A percentile compares a stretch with the other conserved stretches of the same genome.
Evolutionary conservation across 306 rosid genomes (phyloP).

Genomic region (Comarum palustre): DNA sequence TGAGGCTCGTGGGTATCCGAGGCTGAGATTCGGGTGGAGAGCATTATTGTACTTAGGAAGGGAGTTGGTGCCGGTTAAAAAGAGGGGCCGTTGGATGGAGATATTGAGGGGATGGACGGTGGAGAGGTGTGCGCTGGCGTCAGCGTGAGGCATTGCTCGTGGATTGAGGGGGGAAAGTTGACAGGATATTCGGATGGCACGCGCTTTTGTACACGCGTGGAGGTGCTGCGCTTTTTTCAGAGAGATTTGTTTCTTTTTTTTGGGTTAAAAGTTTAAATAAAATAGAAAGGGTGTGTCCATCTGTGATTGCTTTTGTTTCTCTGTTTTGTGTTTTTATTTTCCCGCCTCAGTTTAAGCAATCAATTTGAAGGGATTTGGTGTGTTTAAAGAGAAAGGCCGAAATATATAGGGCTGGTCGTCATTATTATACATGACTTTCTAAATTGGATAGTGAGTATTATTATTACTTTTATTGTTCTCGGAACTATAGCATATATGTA

Average conservation of each 20-base stretch:
- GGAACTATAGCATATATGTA: no score
- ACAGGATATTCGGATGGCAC: slow-evolving; percentile 31
- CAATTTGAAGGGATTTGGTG: background rate
- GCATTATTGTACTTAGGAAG: background rate
- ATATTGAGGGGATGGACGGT: slow-evolving; percentile 14
- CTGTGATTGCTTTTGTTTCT: no score
- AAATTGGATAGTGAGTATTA: no score
- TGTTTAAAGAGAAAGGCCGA: no score
- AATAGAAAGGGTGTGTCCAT: background rate
- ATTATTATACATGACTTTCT: no score
- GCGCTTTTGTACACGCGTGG: slow-evolving; percentile 31
- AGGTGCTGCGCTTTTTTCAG: background rate
- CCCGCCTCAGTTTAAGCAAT: slow-evolving; percentile 24
- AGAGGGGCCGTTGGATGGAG: background rate
- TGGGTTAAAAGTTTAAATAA: background rate
- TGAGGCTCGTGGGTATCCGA: background rate
- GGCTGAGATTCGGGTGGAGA: background rate
- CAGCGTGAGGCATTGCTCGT: slow-evolving; percentile 4
- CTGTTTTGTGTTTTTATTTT: background rate
- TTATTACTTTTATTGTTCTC: no score
- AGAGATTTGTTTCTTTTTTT: background rate
- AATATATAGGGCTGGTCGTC: background rate
- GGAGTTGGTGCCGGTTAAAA: background rate
- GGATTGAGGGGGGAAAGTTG: slow-evolving; percentile 6
- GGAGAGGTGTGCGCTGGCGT: background rate